A percentile compares a stretch with the other conserved stretches of the same genome.
phyloP scores from a whole-genome alignment of 2,329 filamentous ascomycete species.

The Aulographum hederae region DNA sequence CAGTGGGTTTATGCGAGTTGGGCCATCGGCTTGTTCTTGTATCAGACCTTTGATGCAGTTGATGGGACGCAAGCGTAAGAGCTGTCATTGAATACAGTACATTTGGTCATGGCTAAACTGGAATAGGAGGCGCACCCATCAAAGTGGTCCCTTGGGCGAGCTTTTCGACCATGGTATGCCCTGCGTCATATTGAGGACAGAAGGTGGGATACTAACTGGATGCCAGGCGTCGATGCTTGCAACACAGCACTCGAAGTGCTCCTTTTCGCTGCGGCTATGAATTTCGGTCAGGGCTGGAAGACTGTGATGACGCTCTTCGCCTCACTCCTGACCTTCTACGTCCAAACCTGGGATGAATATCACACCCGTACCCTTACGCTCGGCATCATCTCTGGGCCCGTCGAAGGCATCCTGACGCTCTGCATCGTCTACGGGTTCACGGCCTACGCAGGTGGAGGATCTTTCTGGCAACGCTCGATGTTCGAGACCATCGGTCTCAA shows the following conservation, averaged over 20 bases:
- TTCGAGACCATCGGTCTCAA: conserved; percentile 51
- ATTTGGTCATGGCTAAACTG: too few relatives aligned
- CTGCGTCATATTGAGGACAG: too few relatives aligned
- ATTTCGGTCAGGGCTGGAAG: conserved; percentile 82
- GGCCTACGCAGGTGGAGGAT: conserved; percentile 67
- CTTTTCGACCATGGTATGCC: conserved; percentile 93
- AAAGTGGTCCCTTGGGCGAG: conserved; percentile 86
- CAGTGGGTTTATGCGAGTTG: conserved; percentile 89
- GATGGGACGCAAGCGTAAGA: conserved; percentile 91
- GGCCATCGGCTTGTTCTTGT: conserved; percentile 78
- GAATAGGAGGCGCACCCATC: conserved; percentile 70
- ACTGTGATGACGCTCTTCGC: conserved; percentile 72
- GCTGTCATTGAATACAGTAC: conserved; percentile 6
- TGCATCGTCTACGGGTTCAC: conserved; percentile 69
- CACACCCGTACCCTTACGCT: conserved; percentile 92
- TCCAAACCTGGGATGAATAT: conserved; percentile 98
- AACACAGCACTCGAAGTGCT: conserved; percentile 91
- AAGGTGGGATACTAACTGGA: too few relatives aligned
- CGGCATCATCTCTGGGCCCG: conserved; percentile 80
- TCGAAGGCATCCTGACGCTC: conserved; percentile 81
- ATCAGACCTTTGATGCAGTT: conserved; percentile 96
- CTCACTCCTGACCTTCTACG: conserved; percentile 90
- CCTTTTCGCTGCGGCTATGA: conserved; percentile 81
- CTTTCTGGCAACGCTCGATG: conserved; percentile 84
- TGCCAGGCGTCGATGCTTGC: conserved; percentile 81